Evolutionary conservation across 495 filamentous ascomycete species (phyloP).

Genomic region (Penicillium robsamsonii): DNA sequence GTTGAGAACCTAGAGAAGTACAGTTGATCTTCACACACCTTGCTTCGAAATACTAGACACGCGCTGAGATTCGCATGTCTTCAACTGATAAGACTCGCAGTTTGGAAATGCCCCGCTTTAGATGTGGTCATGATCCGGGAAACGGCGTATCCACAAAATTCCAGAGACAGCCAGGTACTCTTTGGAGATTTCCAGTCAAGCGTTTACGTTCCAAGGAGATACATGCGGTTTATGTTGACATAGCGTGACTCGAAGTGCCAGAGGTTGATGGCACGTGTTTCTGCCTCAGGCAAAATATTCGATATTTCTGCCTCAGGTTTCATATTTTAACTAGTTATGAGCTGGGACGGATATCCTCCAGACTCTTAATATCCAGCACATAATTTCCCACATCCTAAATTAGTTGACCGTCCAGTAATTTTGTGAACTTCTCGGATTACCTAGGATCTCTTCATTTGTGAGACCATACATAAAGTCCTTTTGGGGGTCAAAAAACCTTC

Average conservation of each 20-base stretch:
- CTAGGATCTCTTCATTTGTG: background rate
- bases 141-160: background rate
- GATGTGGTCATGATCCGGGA: slow-evolving; percentile 44
- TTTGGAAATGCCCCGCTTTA: slow-evolving; percentile 41
- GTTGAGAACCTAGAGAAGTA: background rate
- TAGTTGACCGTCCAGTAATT: background rate
- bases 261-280: slow-evolving; percentile 5
- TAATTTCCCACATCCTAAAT: background rate
- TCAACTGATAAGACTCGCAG: slow-evolving; percentile 11
- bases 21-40: background rate
- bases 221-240: background rate
- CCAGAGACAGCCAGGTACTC: background rate
- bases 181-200: background rate
- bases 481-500: background rate
- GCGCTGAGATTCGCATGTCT: slow-evolving; percentile 8
- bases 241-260: background rate
- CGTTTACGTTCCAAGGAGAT: background rate
- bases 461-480: no score
- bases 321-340: background rate
- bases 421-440: background rate
- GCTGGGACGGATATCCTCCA: background rate
- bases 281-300: slow-evolving; percentile 5
- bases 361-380: background rate
- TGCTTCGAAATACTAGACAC: slow-evolving; percentile 5
- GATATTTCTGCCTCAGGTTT: background rate